Percentiles rank a stretch among this genome's conserved stretches.
Evolutionary conservation across 306 rosid species (phyloP).

Genomic region (Dalbergia cochinchinensis): DNA sequence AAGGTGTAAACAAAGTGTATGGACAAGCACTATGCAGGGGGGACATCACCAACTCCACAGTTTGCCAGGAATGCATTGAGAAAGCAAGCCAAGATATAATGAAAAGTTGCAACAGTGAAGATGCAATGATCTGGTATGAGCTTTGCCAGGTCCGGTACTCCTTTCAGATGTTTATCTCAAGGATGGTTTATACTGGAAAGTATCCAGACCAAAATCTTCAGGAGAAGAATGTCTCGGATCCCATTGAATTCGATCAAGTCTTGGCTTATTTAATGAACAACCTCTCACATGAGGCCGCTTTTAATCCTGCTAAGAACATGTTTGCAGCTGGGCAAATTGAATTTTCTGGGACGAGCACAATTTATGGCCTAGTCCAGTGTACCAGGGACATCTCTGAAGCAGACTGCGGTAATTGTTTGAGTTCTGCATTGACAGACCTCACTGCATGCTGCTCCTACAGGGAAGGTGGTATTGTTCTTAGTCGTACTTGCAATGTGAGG

Average conservation of each 20-base stretch:
- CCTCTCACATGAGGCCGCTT: conserved; percentile 49
- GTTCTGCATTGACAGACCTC: conserved; percentile 52
- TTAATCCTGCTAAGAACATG: conserved; percentile 41
- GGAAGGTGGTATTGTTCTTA: conserved; percentile 53
- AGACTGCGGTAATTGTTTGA: conserved; percentile 53
- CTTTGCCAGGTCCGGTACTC: conserved; percentile 69
- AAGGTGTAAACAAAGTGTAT: conserved; percentile 46
- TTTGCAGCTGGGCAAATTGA: conserved; percentile 58
- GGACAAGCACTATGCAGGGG: conserved; percentile 79
- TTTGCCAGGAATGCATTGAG: conserved; percentile 57
- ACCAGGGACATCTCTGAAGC: conserved; percentile 53
- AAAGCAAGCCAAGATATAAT: conserved; percentile 58
- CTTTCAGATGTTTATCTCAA: conserved; percentile 43
- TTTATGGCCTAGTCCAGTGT: conserved; percentile 74
- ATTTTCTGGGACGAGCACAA: conserved; percentile 24
- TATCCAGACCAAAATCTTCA: conserved; percentile 32
- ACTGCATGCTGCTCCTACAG: conserved; percentile 45
- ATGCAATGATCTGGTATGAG: conserved; percentile 72
- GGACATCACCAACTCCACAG: conserved; percentile 55
- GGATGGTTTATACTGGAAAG: conserved; percentile 53
- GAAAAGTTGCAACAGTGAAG: conserved; percentile 46
- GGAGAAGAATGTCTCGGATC: conserved; percentile 48
- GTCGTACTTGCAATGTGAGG: conserved; percentile 58
- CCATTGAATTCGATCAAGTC: conserved; percentile 7
- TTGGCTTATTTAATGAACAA: conserved; percentile 45